Evolutionary conservation across 331 rosid species (phyloP).

Genomic region (Saraca asoca): DNA sequence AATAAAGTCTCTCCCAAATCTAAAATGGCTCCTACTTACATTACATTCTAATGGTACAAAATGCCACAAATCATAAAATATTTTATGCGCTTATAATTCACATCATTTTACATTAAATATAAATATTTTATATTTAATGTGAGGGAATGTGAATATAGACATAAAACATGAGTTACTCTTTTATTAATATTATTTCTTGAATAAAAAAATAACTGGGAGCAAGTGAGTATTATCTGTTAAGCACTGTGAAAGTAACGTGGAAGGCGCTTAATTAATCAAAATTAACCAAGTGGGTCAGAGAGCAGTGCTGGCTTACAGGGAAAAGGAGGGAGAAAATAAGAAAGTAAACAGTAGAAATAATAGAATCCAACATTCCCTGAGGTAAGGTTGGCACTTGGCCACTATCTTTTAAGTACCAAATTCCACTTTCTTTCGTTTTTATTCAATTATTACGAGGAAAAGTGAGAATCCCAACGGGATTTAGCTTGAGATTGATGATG

Average conservation of each 20-base stretch:
- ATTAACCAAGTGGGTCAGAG: conserved; percentile 28
- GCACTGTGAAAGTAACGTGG: conserved; percentile 45
- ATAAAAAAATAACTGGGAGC: conserved; percentile 18
- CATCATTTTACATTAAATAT: too few species aligned
- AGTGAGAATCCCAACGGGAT: conserved; percentile 57
- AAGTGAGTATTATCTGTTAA: conserved; percentile 59
- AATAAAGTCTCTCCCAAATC: too few species aligned
- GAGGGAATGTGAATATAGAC: too few species aligned
- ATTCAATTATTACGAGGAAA: conserved; percentile 39
- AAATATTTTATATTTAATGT: too few species aligned
- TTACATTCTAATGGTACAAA: too few species aligned
- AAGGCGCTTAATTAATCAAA: conserved; percentile 29
- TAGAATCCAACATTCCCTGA: conserved; percentile 61
- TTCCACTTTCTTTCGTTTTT: conserved; percentile 38
- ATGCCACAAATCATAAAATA: too few species aligned
- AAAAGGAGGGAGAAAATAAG: conserved; percentile 25
- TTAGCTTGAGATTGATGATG: conserved; percentile 49
- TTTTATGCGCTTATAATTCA: too few species aligned
- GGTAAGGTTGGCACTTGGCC: conserved; percentile 26
- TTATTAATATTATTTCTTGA: not conserved
- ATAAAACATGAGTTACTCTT: too few species aligned
- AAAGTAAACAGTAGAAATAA: conserved; percentile 17
- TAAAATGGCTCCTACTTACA: too few species aligned
- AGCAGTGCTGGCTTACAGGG: conserved; percentile 26
- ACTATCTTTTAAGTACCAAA: conserved; percentile 41